A percentile compares a stretch with the other conserved stretches of the same genome.
Evolutionary conservation across 768 basidiomycete species (phyloP).

Genomic region (Nidula microcarpa): DNA sequence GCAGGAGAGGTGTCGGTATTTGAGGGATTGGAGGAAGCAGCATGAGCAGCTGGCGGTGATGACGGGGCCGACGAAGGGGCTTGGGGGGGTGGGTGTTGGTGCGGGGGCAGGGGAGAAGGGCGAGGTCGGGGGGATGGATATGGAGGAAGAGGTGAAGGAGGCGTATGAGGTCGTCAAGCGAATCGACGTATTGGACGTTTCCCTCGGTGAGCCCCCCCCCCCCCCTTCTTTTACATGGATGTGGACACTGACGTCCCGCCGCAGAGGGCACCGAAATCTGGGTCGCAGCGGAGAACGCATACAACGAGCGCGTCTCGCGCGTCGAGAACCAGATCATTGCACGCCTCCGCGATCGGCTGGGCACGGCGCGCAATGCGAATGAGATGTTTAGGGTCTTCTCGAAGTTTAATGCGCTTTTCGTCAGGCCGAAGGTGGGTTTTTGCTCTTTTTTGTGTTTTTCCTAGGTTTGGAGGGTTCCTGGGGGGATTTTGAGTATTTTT

Average conservation of each 20-base stretch:
- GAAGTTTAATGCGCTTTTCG: constrained; percentile 96
- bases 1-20: constrained; percentile 82
- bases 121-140: constrained; percentile 88
- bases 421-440: constrained; percentile 79
- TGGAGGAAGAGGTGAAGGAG: constrained; percentile 96
- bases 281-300: constrained; percentile 95
- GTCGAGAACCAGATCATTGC: constrained; percentile 99
- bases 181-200: constrained; percentile 94
- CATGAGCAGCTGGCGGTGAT: constrained; percentile 97
- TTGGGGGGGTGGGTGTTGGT: constrained; percentile 70
- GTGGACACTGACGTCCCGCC: neutral
- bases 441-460: no score
- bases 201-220: constrained; percentile 51
- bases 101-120: constrained; percentile 77
- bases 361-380: constrained; percentile 94
- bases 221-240: neutral
- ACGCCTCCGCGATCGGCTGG: constrained; percentile 83
- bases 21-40: constrained; percentile 92
- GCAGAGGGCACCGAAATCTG: constrained; percentile 96
- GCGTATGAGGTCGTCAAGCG: constrained; percentile 97
- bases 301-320: constrained; percentile 94
- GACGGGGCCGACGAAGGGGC: constrained; percentile 91
- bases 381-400: constrained; percentile 99
- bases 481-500: neutral
- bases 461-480: no score